Evolutionary conservation across 352 stramenopile species (phyloP).

Genomic region (Lagenidium sp.): DNA sequence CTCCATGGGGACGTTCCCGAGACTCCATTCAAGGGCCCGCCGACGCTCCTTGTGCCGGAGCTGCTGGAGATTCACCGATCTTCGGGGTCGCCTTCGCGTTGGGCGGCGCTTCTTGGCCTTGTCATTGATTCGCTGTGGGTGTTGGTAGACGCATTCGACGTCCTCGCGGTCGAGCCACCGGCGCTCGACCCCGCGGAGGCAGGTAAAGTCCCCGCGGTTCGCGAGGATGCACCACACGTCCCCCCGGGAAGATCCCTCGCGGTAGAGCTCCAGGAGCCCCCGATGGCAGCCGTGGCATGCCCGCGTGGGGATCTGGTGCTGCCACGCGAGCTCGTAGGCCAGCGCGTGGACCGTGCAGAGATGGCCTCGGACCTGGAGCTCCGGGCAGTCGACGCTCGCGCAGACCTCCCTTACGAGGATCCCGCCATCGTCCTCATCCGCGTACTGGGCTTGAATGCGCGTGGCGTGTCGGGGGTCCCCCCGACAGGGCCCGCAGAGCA

Average conservation of each 20-base stretch:
- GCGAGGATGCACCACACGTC: conserved; percentile 58
- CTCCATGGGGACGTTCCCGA: conserved; percentile 41
- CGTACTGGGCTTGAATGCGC: conserved; percentile 17
- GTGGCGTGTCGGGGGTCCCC: conserved; percentile 17
- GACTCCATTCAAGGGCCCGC: conserved; percentile 50
- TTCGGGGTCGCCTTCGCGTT: no score
- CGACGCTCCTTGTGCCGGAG: conserved; percentile 29
- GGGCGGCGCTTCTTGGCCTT: neutral
- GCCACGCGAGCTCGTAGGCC: conserved; percentile 42
- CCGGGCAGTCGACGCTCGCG: conserved; percentile 28
- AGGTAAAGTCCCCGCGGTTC: conserved; percentile 9
- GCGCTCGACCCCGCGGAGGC: conserved; percentile 22
- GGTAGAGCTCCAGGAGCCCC: conserved; percentile 35
- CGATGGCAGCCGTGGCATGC: conserved; percentile 38
- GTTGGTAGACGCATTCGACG: neutral
- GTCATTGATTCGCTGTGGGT: conserved; percentile 5
- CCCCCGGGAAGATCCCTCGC: conserved; percentile 18
- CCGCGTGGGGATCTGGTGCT: conserved; percentile 28
- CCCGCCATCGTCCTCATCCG: conserved; percentile 15
- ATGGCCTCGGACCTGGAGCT: conserved; percentile 41
- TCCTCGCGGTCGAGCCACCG: neutral
- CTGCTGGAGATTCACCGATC: conserved; percentile 3
- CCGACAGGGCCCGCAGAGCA: conserved; percentile 47
- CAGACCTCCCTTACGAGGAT: conserved; percentile 59
- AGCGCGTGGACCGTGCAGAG: conserved; percentile 39